Percentiles rank a stretch among this genome's conserved stretches.
Evolutionary conservation across 2,329 filamentous ascomycete species (phyloP).

Genomic region (Orbilia quercus): DNA sequence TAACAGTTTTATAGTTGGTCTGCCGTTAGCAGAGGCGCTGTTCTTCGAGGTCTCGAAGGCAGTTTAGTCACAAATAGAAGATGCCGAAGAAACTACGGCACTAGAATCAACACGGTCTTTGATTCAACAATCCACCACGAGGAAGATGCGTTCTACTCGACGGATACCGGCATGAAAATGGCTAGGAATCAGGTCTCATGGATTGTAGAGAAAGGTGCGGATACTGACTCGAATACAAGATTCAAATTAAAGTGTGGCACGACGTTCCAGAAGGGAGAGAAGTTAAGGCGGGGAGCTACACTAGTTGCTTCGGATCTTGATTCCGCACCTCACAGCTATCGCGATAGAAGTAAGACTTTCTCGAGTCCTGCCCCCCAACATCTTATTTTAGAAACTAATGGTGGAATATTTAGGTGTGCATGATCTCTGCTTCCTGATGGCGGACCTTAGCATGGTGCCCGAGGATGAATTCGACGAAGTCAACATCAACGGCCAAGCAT

Average conservation of each 20-base stretch:
- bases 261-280: slow-evolving; percentile 55
- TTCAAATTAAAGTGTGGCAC: slow-evolving; percentile 53
- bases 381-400: slow-evolving; percentile 10
- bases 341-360: slow-evolving; percentile 45
- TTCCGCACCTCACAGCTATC: slow-evolving; percentile 45
- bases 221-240: slow-evolving; percentile 48
- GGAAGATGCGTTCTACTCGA: slow-evolving; percentile 53
- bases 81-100: slow-evolving; percentile 55
- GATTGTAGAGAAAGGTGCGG: slow-evolving; percentile 54
- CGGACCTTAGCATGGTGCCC: slow-evolving; percentile 46
- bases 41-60: slow-evolving; percentile 45
- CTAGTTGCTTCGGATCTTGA: slow-evolving; percentile 51
- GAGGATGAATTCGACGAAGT: slow-evolving; percentile 46
- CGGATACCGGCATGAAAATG: slow-evolving; percentile 55
- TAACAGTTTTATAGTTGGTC: slow-evolving; percentile 44
- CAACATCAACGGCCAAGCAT: slow-evolving; percentile 46
- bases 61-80: slow-evolving; percentile 47
- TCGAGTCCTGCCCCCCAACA: not conserved
- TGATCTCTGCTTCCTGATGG: slow-evolving; percentile 54
- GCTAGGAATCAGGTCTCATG: slow-evolving; percentile 53
- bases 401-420: slow-evolving; percentile 33
- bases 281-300: slow-evolving; percentile 50
- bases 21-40: slow-evolving; percentile 50
- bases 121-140: slow-evolving; percentile 51
- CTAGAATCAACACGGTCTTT: slow-evolving; percentile 50